phyloP scores from a whole-genome alignment of 352 stramenopile genomes.

The Phytophthora pini region DNA sequence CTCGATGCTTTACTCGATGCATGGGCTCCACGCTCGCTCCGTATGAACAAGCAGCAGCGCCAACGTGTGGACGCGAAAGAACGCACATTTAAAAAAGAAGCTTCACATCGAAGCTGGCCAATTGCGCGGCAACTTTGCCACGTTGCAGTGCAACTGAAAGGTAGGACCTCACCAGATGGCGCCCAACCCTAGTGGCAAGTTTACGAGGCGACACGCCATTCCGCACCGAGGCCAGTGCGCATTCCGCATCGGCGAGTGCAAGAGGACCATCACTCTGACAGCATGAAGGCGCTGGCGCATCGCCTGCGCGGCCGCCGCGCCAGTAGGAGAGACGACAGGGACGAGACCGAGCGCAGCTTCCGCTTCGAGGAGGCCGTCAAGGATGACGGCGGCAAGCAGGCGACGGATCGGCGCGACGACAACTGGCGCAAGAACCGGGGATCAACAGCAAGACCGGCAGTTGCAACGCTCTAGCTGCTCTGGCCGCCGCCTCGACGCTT shows the following conservation, averaged over 20 bases:
- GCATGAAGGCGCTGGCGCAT: conserved; percentile 51
- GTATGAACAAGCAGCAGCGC: neutral
- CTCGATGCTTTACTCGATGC: neutral
- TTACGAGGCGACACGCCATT: conserved; percentile 19
- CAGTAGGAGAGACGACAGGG: conserved; percentile 18
- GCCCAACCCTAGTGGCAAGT: conserved; percentile 14
- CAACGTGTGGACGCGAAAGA: conserved; percentile 40
- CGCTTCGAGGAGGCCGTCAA: conserved; percentile 15
- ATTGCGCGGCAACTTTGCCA: conserved; percentile 13
- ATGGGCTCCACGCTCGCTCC: neutral
- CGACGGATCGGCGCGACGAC: conserved; percentile 10
- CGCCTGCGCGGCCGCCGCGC: conserved; percentile 33
- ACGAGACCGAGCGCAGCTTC: conserved; percentile 29
- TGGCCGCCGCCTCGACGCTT: neutral
- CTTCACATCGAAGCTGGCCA: neutral
- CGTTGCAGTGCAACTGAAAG: conserved; percentile 18
- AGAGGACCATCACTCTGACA: conserved; percentile 13
- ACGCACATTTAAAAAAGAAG: neutral
- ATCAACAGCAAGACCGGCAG: conserved; percentile 34
- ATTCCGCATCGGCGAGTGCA: conserved; percentile 12
- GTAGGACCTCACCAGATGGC: conserved; percentile 27
- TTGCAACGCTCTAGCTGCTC: conserved; percentile 11
- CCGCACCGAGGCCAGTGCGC: conserved; percentile 1
- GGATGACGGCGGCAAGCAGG: conserved; percentile 2
- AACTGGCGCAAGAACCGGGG: conserved; percentile 29